phyloP scores from a whole-genome alignment of 306 rosid genomes.

The Lathyrus tuberosus region DNA sequence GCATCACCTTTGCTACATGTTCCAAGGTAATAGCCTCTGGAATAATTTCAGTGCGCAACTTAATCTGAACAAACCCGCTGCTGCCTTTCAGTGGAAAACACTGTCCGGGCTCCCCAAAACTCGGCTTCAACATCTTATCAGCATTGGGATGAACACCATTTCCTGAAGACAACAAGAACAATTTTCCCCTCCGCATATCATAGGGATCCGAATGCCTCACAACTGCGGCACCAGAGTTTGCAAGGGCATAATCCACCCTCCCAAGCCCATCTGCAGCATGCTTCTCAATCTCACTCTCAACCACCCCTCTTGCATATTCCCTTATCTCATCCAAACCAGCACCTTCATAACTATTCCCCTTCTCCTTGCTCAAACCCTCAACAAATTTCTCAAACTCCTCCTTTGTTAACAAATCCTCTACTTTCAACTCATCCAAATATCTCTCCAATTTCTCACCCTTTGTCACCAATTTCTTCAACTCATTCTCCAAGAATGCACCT shows the following conservation, averaged over 20 bases:
- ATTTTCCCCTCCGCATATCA: slow-evolving; percentile 48
- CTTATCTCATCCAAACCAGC: slow-evolving; percentile 73
- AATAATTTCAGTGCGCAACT: slow-evolving; percentile 69
- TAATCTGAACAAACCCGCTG: slow-evolving; percentile 81
- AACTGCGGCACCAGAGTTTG: slow-evolving; percentile 66
- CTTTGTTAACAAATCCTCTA: slow-evolving; percentile 64
- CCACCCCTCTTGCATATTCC: slow-evolving; percentile 66
- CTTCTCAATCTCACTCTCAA: slow-evolving; percentile 78
- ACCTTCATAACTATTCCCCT: slow-evolving; percentile 46
- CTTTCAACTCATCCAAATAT: slow-evolving; percentile 59
- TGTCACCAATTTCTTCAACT: slow-evolving; percentile 60
- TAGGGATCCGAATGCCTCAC: slow-evolving; percentile 74
- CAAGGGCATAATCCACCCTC: slow-evolving; percentile 77
- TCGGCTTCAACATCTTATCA: slow-evolving; percentile 78
- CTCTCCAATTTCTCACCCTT: slow-evolving; percentile 62
- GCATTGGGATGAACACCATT: slow-evolving; percentile 61
- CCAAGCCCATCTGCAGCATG: slow-evolving; percentile 96
- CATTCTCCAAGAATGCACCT: slow-evolving; percentile 48
- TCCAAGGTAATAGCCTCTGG: slow-evolving; percentile 95
- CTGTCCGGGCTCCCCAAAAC: slow-evolving; percentile 96
- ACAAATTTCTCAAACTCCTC: slow-evolving; percentile 72
- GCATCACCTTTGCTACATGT: slow-evolving; percentile 89
- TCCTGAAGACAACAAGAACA: slow-evolving; percentile 48
- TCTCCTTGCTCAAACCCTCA: slow-evolving; percentile 54
- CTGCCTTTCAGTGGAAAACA: slow-evolving; percentile 88